phyloP scores from a whole-genome alignment of 2,329 filamentous ascomycete genomes.

The Pseudomassariella vexata region DNA sequence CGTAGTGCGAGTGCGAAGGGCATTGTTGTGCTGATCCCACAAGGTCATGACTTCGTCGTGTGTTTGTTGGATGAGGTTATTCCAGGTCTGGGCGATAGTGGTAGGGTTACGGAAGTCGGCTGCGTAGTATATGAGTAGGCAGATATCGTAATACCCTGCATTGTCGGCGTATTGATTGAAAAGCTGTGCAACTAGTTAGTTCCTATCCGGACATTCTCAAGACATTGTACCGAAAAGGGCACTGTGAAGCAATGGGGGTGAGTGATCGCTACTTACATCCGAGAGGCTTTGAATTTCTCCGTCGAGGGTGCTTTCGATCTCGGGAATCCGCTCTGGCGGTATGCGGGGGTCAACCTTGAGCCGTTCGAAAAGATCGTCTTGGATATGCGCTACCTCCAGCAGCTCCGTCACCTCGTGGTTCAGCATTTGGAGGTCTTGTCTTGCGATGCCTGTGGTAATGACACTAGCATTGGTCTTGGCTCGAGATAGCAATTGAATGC shows the following conservation, averaged over 20 bases:
- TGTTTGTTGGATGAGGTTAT: conserved; percentile 68
- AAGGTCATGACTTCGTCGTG: conserved; percentile 50
- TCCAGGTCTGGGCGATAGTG: conserved; percentile 81
- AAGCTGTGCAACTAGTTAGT: conserved; percentile 46
- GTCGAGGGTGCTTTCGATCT: conserved; percentile 65
- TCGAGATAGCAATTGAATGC: conserved; percentile 83
- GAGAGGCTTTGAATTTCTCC: conserved; percentile 73
- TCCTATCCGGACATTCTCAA: background rate
- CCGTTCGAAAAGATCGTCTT: conserved; percentile 82
- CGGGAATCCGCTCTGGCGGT: conserved; percentile 51
- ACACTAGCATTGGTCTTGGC: conserved; percentile 92
- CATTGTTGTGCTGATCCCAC: conserved; percentile 31
- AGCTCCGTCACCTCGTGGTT: conserved; percentile 80
- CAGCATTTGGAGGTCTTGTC: conserved; percentile 78
- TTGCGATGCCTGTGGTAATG: conserved; percentile 66
- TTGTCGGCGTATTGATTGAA: conserved; percentile 90
- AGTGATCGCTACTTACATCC: conserved; percentile 69
- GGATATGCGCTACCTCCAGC: conserved; percentile 89
- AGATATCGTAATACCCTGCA: conserved; percentile 89
- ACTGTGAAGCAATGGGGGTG: too few relatives aligned
- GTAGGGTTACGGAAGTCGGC: conserved; percentile 86
- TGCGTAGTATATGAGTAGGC: conserved; percentile 83
- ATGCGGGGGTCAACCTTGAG: conserved; percentile 70
- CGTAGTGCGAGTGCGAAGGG: conserved; percentile 30
- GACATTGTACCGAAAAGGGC: background rate